These are phyloP conservation scores for Aaosphaeria arxii DNA, from an alignment of 2,329 filamentous ascomycete species.

Conservation along the genomic window DNA sequence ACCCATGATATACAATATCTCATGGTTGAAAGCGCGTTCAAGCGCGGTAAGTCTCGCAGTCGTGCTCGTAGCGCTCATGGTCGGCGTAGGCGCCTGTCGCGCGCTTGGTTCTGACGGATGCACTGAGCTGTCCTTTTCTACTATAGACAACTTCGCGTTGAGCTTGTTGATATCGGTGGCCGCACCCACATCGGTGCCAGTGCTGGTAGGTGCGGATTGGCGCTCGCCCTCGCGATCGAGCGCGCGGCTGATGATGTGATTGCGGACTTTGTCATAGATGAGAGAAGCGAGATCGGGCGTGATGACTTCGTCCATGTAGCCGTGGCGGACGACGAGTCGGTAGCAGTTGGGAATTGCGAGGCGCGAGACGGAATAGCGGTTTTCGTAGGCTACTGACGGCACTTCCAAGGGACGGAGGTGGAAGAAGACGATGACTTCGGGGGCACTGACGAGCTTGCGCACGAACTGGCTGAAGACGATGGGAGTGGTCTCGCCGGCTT, in stretches of 20 bases:
- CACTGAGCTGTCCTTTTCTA: constrained; percentile 7
- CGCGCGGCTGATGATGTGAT: constrained; percentile 29
- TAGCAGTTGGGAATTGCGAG: constrained; percentile 61
- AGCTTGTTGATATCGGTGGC: constrained; percentile 9
- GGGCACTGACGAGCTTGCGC: constrained; percentile 64
- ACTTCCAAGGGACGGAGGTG: constrained; percentile 64
- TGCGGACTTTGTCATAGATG: constrained; percentile 58
- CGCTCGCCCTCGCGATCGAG: constrained; percentile 25
- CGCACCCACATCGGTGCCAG: constrained; percentile 1
- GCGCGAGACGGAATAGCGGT: constrained; percentile 48
- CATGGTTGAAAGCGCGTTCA: constrained; percentile 43
- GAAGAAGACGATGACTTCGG: constrained; percentile 71
- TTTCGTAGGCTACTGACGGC: constrained; percentile 43
- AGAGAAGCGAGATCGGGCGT: constrained; percentile 56
- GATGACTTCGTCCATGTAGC: constrained; percentile 70
- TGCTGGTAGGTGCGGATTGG: constrained; percentile 4
- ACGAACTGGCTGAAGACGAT: constrained; percentile 71
- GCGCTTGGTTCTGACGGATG: constrained; percentile 6
- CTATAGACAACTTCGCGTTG: constrained; percentile 2
- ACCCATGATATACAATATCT: constrained; percentile 55
- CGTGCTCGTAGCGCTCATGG: constrained; percentile 17
- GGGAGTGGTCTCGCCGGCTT: constrained; percentile 64
- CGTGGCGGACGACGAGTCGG: constrained; percentile 66
- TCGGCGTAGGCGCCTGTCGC: constrained; percentile 3
- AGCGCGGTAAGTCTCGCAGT: constrained; percentile 32